A percentile compares a stretch with the other conserved stretches of the same genome.
These are phyloP conservation scores for Pneumocystis canis DNA, from an alignment of 1,139 yeast genomes.

Conservation along the genomic window DNA sequence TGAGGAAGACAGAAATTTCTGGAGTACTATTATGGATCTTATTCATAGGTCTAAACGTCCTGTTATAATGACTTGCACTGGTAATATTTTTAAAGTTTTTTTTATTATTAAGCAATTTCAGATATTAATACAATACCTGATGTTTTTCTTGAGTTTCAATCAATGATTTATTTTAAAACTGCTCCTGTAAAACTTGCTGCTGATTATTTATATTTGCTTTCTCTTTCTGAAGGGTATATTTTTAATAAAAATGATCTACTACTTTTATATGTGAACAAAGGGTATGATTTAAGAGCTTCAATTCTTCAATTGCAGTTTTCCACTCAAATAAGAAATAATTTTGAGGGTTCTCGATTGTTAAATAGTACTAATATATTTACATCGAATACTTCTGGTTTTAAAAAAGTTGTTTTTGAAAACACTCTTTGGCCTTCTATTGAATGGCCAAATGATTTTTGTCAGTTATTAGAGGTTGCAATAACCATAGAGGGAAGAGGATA, in stretches of 20 bases:
- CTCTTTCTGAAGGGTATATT: constrained; percentile 27
- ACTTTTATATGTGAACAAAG: constrained; percentile 16
- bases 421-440: not conserved
- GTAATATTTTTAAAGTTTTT: constrained; percentile 39
- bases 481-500: not conserved
- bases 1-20: constrained; percentile 66
- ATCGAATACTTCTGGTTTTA: not conserved
- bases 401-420: not conserved
- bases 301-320: constrained; percentile 44
- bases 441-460: not conserved
- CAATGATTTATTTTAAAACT: constrained; percentile 6
- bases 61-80: constrained; percentile 58
- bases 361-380: not conserved
- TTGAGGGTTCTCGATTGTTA: constrained; percentile 17
- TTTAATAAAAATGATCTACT: constrained; percentile 30
- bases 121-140: constrained; percentile 17
- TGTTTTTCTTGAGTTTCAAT: constrained; percentile 9
- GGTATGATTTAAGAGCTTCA: constrained; percentile 42
- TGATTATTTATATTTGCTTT: constrained; percentile 21
- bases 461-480: not conserved
- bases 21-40: constrained; percentile 57
- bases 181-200: constrained; percentile 1
- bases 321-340: constrained; percentile 32
- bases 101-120: constrained; percentile 35
- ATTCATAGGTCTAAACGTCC: constrained; percentile 62